Evolutionary conservation across 169 alveolate species (phyloP).

Genomic region (Eimeria necatrix): DNA sequence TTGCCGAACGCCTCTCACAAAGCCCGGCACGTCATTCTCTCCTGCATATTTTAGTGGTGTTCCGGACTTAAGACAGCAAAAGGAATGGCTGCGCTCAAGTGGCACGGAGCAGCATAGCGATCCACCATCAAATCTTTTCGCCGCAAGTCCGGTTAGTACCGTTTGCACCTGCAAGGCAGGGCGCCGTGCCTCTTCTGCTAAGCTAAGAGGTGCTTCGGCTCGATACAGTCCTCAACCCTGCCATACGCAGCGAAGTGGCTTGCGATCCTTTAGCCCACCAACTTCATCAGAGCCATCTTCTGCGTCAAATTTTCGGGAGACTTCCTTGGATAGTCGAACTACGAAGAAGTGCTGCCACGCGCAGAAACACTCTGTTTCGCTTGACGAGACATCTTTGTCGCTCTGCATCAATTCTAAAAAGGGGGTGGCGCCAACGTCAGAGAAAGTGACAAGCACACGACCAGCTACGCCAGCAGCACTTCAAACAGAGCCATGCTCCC

Average conservation of each 20-base stretch:
- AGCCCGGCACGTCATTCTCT: not conserved
- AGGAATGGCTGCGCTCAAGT: not conserved
- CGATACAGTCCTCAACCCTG: not conserved
- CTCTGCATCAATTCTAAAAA: not conserved
- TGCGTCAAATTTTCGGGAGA: constrained; percentile 7
- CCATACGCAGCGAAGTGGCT: not conserved
- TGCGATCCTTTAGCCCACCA: constrained; percentile 1
- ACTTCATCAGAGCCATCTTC: not conserved
- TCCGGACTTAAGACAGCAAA: not conserved
- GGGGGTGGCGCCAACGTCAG: not conserved
- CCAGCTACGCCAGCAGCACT: not conserved
- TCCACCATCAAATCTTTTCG: not conserved
- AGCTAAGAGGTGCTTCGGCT: constrained; percentile 3
- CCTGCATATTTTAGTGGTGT: not conserved
- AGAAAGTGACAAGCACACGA: not conserved
- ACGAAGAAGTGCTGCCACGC: not conserved
- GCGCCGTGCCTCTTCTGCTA: constrained; percentile 36
- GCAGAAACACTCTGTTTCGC: not conserved
- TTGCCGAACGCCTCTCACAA: too few species aligned
- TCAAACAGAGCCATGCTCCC: constrained; percentile 12
- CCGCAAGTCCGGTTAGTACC: not conserved
- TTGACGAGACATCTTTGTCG: not conserved
- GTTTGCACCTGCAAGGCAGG: constrained; percentile 25
- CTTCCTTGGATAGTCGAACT: not conserved
- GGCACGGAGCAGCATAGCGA: not conserved